These are phyloP conservation scores for Chlamydomonas reinhardtii DNA, from an alignment of 163 green algal genomes.

Conservation along the genomic window DNA sequence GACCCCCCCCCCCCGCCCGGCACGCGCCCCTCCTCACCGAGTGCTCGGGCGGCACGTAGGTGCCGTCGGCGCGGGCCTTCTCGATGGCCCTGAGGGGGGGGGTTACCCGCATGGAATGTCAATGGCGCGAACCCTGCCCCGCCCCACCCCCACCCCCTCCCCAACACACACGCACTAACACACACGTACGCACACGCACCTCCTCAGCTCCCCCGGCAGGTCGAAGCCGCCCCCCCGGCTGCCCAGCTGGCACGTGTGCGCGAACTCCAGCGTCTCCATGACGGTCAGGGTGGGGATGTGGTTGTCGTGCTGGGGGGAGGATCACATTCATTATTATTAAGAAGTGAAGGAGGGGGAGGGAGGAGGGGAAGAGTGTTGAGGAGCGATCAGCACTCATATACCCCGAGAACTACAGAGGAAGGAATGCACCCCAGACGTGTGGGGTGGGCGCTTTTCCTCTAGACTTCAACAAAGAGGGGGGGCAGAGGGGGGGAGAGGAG, in stretches of 20 bases:
- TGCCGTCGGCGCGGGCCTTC: neutral
- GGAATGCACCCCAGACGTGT: too few species aligned
- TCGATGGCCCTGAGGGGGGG: neutral
- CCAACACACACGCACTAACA: neutral
- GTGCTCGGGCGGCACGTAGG: neutral
- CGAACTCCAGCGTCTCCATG: slow-evolving; percentile 83
- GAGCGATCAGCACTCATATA: too few species aligned
- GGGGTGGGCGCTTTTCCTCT: too few species aligned
- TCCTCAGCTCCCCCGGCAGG: slow-evolving; percentile 43
- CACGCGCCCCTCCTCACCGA: too few species aligned
- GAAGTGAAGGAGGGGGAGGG: neutral
- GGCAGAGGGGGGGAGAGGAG: too few species aligned
- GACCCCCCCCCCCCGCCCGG: too few species aligned
- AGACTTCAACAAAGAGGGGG: too few species aligned
- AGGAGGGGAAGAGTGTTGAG: too few species aligned
- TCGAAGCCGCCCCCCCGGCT: slow-evolving; percentile 33
- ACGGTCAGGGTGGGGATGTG: slow-evolving; percentile 80
- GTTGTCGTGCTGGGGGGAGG: slow-evolving; percentile 60
- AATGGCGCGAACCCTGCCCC: too few species aligned
- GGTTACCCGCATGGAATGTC: too few species aligned
- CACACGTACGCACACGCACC: neutral
- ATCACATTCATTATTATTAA: too few species aligned
- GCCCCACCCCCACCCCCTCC: neutral
- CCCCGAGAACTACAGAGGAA: too few species aligned
- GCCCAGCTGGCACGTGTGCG: slow-evolving; percentile 68